These are phyloP conservation scores for Lolium multiflorum DNA, from an alignment of 176 grass and related monocot genomes.

Conservation along the genomic window DNA sequence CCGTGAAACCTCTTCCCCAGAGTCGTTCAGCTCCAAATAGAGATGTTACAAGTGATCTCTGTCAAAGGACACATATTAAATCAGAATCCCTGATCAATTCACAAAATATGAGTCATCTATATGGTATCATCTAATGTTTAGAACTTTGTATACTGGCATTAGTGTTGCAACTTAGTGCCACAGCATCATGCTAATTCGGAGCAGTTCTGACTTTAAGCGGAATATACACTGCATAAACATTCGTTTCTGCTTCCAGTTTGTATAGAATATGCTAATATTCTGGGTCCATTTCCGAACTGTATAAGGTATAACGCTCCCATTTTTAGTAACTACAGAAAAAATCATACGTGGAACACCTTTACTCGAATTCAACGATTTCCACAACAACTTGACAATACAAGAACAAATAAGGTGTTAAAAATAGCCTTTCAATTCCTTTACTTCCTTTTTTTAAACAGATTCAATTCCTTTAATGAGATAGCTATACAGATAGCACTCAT, in stretches of 20 bases:
- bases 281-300: not conserved
- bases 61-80: constrained; percentile 49
- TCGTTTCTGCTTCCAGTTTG: not conserved
- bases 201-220: constrained; percentile 3
- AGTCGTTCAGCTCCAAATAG: constrained; percentile 89
- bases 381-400: not conserved
- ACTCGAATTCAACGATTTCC: not conserved
- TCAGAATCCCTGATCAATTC: not conserved
- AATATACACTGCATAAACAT: not conserved
- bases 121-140: not conserved
- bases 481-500: not conserved
- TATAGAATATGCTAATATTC: constrained; percentile 1
- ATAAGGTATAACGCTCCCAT: not conserved
- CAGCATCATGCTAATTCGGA: constrained; percentile 10
- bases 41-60: constrained; percentile 94
- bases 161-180: not conserved
- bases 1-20: constrained; percentile 86
- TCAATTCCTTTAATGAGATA: not conserved
- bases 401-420: not conserved
- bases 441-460: too few species aligned
- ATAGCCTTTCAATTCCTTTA: not conserved
- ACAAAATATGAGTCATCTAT: constrained; percentile 6
- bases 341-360: not conserved
- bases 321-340: constrained; percentile 4
- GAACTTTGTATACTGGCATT: not conserved